Conservation (phyloP, 139 green algal genomes). For the Tetradesmus obliquus region DNA sequence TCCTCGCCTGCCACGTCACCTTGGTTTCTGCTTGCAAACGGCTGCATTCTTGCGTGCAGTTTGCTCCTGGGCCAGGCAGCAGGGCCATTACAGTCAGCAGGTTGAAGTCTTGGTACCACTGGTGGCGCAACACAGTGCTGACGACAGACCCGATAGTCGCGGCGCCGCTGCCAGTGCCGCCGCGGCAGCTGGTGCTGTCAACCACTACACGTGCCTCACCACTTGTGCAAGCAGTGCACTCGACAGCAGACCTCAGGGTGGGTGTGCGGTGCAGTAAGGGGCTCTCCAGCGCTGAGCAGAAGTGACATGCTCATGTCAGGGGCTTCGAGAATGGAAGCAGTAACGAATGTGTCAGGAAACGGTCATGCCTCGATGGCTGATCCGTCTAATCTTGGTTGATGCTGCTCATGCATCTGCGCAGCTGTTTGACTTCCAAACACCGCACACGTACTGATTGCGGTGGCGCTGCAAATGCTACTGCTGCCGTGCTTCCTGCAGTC, state of each 20-base stretch:
- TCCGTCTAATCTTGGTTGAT: too few species aligned
- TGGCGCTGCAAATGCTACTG: too few species aligned
- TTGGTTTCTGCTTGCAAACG: too few species aligned
- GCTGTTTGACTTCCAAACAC: too few species aligned
- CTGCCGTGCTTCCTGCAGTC: neutral
- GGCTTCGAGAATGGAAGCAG: too few species aligned
- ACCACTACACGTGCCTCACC: neutral
- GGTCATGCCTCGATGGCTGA: too few species aligned
- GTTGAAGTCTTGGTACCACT: constrained; percentile 4
- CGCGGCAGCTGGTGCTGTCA: neutral
- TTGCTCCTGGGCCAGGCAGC: constrained; percentile 22
- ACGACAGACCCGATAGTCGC: constrained; percentile 7
- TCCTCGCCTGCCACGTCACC: too few species aligned
- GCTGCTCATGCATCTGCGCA: too few species aligned
- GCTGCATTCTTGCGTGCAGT: constrained; percentile 26
- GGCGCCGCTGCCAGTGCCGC: constrained; percentile 5
- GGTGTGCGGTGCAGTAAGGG: neutral
- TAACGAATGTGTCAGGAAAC: too few species aligned
- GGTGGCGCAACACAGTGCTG: constrained; percentile 29
- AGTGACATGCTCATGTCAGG: too few species aligned
- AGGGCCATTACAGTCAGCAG: neutral
- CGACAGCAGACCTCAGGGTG: constrained; percentile 16
- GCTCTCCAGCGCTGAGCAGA: too few species aligned
- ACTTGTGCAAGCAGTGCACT: constrained; percentile 36
- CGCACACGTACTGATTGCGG: too few species aligned